Evolutionary conservation across 257 asterid species (phyloP), one percentile per base, ranked within the genome.

Genomic region (Solanum pinnatisectum): DNA sequence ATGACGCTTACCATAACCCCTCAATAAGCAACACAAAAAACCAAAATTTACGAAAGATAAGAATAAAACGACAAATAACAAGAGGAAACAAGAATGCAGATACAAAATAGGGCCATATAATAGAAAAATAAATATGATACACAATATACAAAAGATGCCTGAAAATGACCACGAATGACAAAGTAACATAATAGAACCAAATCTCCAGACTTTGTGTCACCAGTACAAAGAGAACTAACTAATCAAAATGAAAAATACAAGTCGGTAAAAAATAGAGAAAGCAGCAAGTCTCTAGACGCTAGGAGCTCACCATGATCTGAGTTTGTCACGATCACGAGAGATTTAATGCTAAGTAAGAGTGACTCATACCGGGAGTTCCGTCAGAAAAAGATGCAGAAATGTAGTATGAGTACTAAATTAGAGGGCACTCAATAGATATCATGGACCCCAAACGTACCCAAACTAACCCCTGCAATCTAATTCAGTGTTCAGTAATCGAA

Each of bases 351-450:
- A 3, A 56, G 5, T 56, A 4, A 8, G 25, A 18, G 25, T 1
- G 65, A 4, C 11, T 7, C 0, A 2, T 20, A 56, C 65, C 1
- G 1, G 11, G 10, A 20, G 0, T 56, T 56, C 1, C 0, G 0
- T 56, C 2, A 56, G 2, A 46, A 56, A 18, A 56, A 3, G 0
- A 20, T 20, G 4, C 5, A 56, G 10, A 56, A 56, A 20, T 20
- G 5, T 56, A 0, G 65, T 56, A 56, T 20, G 25, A 56, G 25
- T 56, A 56, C 4, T 18, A 56, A 22, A 18, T 18, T 3, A 56
- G 0, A 1, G 0, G 10, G 10, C 18, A 6, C 65, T 56, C 18
- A 46, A 13, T 46, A 46, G 56, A 4, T 2, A 46, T 13, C 56
- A 46, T 14, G 18, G 30, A 30, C 30, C 30, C 30, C 30, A 1